phyloP scores from a whole-genome alignment of 306 rosid genomes.

The Abrus precatorius region DNA sequence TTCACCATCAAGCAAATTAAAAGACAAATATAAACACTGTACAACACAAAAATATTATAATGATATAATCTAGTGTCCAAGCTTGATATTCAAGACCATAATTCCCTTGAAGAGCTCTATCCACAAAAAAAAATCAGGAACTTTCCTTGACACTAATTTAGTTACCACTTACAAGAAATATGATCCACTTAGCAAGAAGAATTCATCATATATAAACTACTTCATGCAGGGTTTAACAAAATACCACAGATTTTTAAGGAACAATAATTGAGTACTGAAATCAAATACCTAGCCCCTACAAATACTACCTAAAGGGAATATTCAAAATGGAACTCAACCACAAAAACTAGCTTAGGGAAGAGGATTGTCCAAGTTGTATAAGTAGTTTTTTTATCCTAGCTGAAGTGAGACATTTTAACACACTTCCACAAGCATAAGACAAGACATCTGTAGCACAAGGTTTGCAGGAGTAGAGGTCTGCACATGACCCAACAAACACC shows the following conservation, averaged over 20 bases:
- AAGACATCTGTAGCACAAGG: background rate
- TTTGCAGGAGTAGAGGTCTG: background rate
- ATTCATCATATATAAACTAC: background rate
- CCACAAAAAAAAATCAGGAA: background rate
- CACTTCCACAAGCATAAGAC: background rate
- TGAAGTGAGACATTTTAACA: background rate
- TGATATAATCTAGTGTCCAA: background rate
- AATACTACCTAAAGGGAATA: background rate
- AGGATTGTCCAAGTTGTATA: background rate
- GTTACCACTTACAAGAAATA: background rate
- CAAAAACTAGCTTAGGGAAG: background rate
- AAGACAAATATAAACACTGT: background rate
- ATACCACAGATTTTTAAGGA: background rate
- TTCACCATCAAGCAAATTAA: constrained; percentile 7
- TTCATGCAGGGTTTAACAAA: background rate
- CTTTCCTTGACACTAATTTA: constrained; percentile 22
- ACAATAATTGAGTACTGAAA: constrained; percentile 2
- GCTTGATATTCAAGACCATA: constrained; percentile 7
- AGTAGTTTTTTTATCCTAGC: background rate
- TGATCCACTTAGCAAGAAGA: background rate
- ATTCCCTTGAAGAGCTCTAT: background rate
- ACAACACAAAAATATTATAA: constrained; percentile 7
- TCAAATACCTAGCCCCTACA: background rate
- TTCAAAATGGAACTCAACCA: background rate
- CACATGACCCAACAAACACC: background rate